Evolutionary conservation across 2,329 filamentous ascomycete species (phyloP).

Genomic region (Talaromyces sp.): DNA sequence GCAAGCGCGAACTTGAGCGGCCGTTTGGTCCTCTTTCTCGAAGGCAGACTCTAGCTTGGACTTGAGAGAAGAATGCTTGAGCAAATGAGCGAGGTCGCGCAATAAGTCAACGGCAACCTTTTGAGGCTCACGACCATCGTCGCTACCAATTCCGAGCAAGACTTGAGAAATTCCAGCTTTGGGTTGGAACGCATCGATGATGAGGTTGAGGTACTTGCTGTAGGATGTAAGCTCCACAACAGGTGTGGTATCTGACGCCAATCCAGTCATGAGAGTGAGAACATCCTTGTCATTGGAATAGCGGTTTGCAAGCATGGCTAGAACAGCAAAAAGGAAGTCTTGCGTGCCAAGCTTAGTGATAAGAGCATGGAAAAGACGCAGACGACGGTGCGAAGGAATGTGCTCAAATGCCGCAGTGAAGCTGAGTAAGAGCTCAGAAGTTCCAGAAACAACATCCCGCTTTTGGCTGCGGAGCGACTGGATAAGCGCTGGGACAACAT

Average conservation of each 20-base stretch:
- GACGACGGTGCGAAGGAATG: constrained; percentile 82
- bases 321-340: constrained; percentile 84
- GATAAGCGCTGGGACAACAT: constrained; percentile 89
- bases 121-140: constrained; percentile 51
- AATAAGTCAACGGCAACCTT: constrained; percentile 48
- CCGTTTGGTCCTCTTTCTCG: constrained; percentile 50
- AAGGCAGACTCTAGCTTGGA: constrained; percentile 43
- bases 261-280: constrained; percentile 71
- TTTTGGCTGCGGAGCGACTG: constrained; percentile 78
- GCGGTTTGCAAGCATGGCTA: constrained; percentile 88
- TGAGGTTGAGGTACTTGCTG: constrained; percentile 73
- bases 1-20: constrained; percentile 67
- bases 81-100: constrained; percentile 41
- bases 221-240: constrained; percentile 75
- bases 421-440: constrained; percentile 87
- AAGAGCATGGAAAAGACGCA: constrained; percentile 80
- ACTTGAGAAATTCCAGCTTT: constrained; percentile 73
- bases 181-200: constrained; percentile 73
- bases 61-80: constrained; percentile 47
- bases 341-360: constrained; percentile 81
- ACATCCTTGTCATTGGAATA: constrained; percentile 78
- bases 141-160: constrained; percentile 64
- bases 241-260: constrained; percentile 73
- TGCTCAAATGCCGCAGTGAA: constrained; percentile 97
- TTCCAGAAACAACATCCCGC: constrained; percentile 76